phyloP scores from a whole-genome alignment of 2,329 filamentous ascomycete genomes.

The Stromatinia cepivora region DNA sequence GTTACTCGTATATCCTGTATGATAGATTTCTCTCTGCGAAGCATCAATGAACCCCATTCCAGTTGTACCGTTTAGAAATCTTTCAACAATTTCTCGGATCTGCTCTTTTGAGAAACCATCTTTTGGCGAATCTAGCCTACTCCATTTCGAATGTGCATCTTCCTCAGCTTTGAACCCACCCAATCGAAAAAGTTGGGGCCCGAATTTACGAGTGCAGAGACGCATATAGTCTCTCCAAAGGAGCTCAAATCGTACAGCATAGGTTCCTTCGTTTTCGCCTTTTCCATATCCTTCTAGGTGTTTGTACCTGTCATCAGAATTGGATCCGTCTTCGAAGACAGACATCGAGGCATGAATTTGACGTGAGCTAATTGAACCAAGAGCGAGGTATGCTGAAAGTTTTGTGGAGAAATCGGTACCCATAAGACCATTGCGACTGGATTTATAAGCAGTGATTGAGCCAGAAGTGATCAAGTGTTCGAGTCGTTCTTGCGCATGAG shows the following conservation, averaged over 20 bases:
- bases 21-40: slow-evolving; percentile 69
- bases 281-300: slow-evolving; percentile 54
- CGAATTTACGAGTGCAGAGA: slow-evolving; percentile 71
- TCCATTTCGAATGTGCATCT: slow-evolving; percentile 36
- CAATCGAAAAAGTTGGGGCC: slow-evolving; percentile 61
- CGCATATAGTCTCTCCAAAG: slow-evolving; percentile 83
- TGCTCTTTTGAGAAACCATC: slow-evolving; percentile 43
- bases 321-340: slow-evolving; percentile 64
- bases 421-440: slow-evolving; percentile 69
- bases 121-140: slow-evolving; percentile 29
- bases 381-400: slow-evolving; percentile 69
- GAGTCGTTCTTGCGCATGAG: slow-evolving; percentile 57
- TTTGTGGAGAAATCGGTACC: slow-evolving; percentile 74
- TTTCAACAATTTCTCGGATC: slow-evolving; percentile 51
- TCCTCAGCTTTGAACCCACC: slow-evolving; percentile 59
- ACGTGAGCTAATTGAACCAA: slow-evolving; percentile 71
- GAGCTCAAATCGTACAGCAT: slow-evolving; percentile 69
- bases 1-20: slow-evolving; percentile 78
- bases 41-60: slow-evolving; percentile 79
- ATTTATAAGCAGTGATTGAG: slow-evolving; percentile 63
- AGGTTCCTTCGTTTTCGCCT: slow-evolving; percentile 72
- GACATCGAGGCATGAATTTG: slow-evolving; percentile 69
- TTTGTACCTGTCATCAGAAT: slow-evolving; percentile 35
- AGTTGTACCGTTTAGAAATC: slow-evolving; percentile 67
- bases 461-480: slow-evolving; percentile 60